Percentiles rank a stretch among this genome's conserved stretches.
Conservation (phyloP, 2,329 filamentous ascomycete species). For the Aphanoascus verrucosus region DNA sequence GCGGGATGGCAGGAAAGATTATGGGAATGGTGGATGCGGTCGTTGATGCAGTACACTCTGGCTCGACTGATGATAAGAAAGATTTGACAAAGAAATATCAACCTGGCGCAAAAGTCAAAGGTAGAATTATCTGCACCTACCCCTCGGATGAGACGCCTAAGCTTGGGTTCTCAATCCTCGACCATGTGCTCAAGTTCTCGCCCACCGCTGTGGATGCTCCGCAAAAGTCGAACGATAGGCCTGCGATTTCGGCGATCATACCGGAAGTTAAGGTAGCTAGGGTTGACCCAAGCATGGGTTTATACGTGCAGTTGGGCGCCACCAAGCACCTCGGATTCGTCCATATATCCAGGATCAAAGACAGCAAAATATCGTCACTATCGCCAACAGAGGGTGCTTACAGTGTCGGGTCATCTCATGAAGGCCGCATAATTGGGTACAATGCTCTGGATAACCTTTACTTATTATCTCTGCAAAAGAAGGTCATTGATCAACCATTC, state of each 20-base stretch:
- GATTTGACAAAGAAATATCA: slow-evolving; percentile 71
- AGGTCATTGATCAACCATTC: slow-evolving; percentile 74
- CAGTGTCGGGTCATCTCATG: slow-evolving; percentile 66
- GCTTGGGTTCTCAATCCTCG: slow-evolving; percentile 74
- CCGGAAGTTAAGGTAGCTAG: slow-evolving; percentile 68
- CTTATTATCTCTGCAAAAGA: slow-evolving; percentile 72
- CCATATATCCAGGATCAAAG: slow-evolving; percentile 85
- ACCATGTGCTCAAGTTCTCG: slow-evolving; percentile 64
- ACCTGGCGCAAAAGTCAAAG: slow-evolving; percentile 71
- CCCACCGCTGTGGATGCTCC: slow-evolving; percentile 22
- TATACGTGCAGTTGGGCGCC: slow-evolving; percentile 65
- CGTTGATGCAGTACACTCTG: slow-evolving; percentile 82
- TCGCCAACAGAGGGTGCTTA: slow-evolving; percentile 67
- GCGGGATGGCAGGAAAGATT: slow-evolving; percentile 77
- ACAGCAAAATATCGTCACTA: slow-evolving; percentile 76
- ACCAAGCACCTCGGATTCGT: slow-evolving; percentile 65
- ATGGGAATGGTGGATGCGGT: slow-evolving; percentile 87
- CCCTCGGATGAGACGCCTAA: slow-evolving; percentile 68
- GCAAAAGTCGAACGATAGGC: slow-evolving; percentile 37
- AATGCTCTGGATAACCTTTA: slow-evolving; percentile 79
- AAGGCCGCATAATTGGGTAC: slow-evolving; percentile 73
- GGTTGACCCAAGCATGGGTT: slow-evolving; percentile 67
- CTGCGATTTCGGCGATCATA: slow-evolving; percentile 55
- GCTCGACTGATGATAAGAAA: slow-evolving; percentile 55
- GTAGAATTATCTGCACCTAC: slow-evolving; percentile 78